phyloP scores from a whole-genome alignment of 768 basidiomycete species.

The Imleria badia region DNA sequence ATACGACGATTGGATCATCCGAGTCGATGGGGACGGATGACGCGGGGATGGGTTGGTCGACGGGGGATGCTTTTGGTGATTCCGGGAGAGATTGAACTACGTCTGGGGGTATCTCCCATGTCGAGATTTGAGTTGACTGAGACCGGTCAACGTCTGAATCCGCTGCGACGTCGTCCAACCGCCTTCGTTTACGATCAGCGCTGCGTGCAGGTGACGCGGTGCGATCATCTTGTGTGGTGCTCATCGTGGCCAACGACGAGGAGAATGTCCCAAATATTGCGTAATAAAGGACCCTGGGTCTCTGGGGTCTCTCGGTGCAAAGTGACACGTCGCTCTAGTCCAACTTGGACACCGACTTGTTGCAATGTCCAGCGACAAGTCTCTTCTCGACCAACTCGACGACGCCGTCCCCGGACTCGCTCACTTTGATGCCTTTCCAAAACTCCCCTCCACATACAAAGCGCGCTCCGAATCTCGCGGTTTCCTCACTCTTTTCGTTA shows the following conservation, averaged over 20 bases:
- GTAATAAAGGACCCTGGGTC: conserved; percentile 15
- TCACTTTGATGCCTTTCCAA: conserved; percentile 85
- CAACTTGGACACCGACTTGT: background rate
- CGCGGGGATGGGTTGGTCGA: background rate
- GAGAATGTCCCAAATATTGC: conserved; percentile 12
- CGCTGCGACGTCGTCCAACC: background rate
- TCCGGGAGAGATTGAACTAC: background rate
- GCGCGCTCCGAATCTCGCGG: conserved; percentile 76
- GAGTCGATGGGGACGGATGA: conserved; percentile 1
- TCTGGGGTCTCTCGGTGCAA: conserved; percentile 14
- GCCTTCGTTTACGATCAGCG: conserved; percentile 16
- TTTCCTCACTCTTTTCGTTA: conserved; percentile 73
- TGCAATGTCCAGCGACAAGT: conserved; percentile 20
- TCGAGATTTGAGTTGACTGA: conserved; percentile 14
- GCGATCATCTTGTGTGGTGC: conserved; percentile 2
- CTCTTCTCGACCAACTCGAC: conserved; percentile 65
- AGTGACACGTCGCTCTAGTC: conserved; percentile 13
- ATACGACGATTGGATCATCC: background rate
- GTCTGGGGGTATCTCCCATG: conserved; percentile 21
- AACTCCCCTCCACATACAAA: conserved; percentile 81
- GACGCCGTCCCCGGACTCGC: conserved; percentile 55
- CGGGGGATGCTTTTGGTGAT: background rate
- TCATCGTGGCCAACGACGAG: conserved; percentile 24
- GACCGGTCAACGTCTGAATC: background rate
- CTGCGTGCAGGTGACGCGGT: conserved; percentile 1